phyloP scores from a whole-genome alignment of 495 filamentous ascomycete species.

The Antarctomyces pellizariae region DNA sequence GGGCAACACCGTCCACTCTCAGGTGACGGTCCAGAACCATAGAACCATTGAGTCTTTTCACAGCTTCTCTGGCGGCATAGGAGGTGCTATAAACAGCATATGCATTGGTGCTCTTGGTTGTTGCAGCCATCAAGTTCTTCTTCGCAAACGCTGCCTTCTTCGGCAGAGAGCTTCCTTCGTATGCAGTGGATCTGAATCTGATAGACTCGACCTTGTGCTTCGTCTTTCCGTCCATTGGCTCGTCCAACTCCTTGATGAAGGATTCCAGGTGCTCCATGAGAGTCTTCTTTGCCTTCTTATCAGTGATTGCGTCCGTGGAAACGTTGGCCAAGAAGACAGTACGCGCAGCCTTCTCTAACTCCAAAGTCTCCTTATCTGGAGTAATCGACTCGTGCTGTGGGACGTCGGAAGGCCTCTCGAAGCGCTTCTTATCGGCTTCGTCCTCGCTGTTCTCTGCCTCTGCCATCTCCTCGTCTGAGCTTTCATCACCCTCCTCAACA shows the following conservation, averaged over 20 bases:
- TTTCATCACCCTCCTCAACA: slow-evolving; percentile 12
- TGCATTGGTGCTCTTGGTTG: slow-evolving; percentile 82
- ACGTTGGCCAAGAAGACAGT: slow-evolving; percentile 92
- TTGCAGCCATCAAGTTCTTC: slow-evolving; percentile 60
- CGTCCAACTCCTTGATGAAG: slow-evolving; percentile 20
- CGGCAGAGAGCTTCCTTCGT: slow-evolving; percentile 47
- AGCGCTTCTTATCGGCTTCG: slow-evolving; percentile 2
- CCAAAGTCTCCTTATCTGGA: slow-evolving; percentile 17
- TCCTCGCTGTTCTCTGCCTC: slow-evolving; percentile 11
- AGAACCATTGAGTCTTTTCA: slow-evolving; percentile 57
- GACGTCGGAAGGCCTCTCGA: slow-evolving; percentile 8
- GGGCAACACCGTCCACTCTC: slow-evolving; percentile 70
- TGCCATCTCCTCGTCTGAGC: slow-evolving; percentile 11
- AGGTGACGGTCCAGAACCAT: slow-evolving; percentile 73
- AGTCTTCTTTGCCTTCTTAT: slow-evolving; percentile 52
- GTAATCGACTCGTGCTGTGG: slow-evolving; percentile 25
- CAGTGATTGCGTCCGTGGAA: slow-evolving; percentile 55
- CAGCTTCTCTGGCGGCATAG: slow-evolving; percentile 50
- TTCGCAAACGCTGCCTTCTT: slow-evolving; percentile 77
- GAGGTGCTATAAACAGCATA: slow-evolving; percentile 69
- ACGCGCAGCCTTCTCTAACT: slow-evolving; percentile 54
- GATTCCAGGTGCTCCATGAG: slow-evolving; percentile 41
- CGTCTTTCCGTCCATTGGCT: slow-evolving; percentile 11
- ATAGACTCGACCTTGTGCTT: slow-evolving; percentile 63
- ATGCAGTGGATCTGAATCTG: slow-evolving; percentile 82